Evolutionary conservation across 805 yeast genomes (phyloP), one percentile per base, ranked within the genome.

Genomic region (Yarrowia hollandica): DNA sequence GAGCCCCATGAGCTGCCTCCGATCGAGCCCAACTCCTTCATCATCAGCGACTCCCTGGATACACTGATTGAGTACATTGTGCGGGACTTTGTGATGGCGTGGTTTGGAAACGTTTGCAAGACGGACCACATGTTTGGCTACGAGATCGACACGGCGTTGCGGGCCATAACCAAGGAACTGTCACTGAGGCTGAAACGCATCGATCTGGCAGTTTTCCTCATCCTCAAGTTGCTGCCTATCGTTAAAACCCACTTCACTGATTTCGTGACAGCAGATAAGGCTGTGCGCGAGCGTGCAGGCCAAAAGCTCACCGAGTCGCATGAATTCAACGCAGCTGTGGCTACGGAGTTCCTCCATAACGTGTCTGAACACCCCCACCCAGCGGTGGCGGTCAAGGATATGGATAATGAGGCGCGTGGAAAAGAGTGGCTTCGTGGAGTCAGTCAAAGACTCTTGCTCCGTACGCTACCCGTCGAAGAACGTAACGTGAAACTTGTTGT

Each of bases 201-300:
- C 0, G 89, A 88, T 65, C 71, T 80, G 18, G 76, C 90, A 0
- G 77, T 77, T 38, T 67, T 89, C 26, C 61, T 86, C 2, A 83
- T 88, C 1, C 72, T 82, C 26, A 77, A 77, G 42, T 31, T 88
- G 0, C 59, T 88, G 6, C 96, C 97, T 0, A 64, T 85, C 1
- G 6, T 89, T 1, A 84, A 88, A 1, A 79, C 77, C 11, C 96
- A 90, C 68, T 78, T 85, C 61, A 72, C 74, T 7, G 72, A 74
- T 7, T 88, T 78, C 66, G 72, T 79, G 2, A 63, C 63, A 0
- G 79, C 84, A 0, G 77, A 71, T 52, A 72, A 73, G 21, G 59
- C 65, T 15, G 67, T 69, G 15, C 62, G 68, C 5, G 67, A 68
- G 34, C 63, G 65, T 54, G 33, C 63, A 26, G 64, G 68, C 34